phyloP scores from a whole-genome alignment of 2,329 filamentous ascomycete genomes.

The Fusarium subtropicale region DNA sequence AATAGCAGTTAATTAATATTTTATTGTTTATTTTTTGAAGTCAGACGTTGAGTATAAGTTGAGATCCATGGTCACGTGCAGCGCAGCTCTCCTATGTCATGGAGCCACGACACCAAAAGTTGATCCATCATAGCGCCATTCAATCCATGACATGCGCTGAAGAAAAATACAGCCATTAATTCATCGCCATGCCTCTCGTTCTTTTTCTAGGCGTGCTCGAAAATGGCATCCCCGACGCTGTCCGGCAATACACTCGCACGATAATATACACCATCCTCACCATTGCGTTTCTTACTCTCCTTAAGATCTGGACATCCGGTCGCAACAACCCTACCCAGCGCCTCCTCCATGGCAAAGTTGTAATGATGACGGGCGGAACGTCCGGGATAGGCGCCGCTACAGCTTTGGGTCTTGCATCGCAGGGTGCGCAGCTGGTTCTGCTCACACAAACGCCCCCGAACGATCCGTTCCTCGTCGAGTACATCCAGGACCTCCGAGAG shows the following conservation, averaged over 20 bases:
- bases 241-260: conserved; percentile 58
- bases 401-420: conserved; percentile 77
- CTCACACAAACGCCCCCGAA: conserved; percentile 84
- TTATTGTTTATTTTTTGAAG: not conserved
- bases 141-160: conserved; percentile 33
- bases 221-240: conserved; percentile 63
- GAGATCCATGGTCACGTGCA: conserved; percentile 29
- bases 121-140: not conserved
- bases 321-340: conserved; percentile 79
- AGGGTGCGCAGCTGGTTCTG: conserved; percentile 91
- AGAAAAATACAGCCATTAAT: conserved; percentile 14
- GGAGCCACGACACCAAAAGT: conserved; percentile 37
- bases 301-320: conserved; percentile 84
- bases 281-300: conserved; percentile 55
- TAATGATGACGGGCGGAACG: conserved; percentile 94
- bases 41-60: not conserved
- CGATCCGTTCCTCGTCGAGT: conserved; percentile 92
- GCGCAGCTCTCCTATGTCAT: not conserved
- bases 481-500: conserved; percentile 86
- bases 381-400: conserved; percentile 88
- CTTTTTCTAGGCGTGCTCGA: conserved; percentile 60
- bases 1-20: conserved; percentile 19
- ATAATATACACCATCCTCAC: conserved; percentile 56
- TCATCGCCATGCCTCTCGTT: conserved; percentile 62
- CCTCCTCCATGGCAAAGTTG: conserved; percentile 91